Evolutionary conservation across 768 basidiomycete species (phyloP).

Genomic region (Tremella yokohamensis): DNA sequence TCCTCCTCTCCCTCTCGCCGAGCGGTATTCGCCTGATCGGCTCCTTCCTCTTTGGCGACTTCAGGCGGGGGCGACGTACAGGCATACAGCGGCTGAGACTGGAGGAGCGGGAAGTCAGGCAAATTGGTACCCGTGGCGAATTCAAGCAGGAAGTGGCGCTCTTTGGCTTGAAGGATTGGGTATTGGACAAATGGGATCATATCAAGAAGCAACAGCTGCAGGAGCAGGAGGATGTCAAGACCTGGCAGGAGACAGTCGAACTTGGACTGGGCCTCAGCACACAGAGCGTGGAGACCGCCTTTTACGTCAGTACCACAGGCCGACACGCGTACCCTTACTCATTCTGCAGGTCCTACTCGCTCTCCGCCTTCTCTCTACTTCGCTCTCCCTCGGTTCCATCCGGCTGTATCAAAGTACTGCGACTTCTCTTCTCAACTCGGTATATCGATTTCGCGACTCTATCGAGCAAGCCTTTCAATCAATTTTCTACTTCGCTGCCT

Average conservation of each 20-base stretch:
- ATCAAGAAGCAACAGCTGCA: slow-evolving; percentile 59
- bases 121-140: slow-evolving; percentile 68
- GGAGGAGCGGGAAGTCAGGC: slow-evolving; percentile 62
- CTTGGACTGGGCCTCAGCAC: slow-evolving; percentile 17
- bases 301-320: too few relatives aligned
- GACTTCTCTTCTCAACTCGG: slow-evolving; percentile 66
- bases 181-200: slow-evolving; percentile 69
- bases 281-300: slow-evolving; percentile 21
- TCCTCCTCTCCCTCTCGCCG: slow-evolving; percentile 23
- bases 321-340: too few relatives aligned
- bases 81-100: slow-evolving; percentile 21
- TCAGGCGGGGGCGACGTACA: neutral
- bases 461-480: slow-evolving; percentile 74
- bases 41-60: neutral
- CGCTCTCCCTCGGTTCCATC: slow-evolving; percentile 73
- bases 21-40: slow-evolving; percentile 4
- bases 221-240: slow-evolving; percentile 1
- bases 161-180: slow-evolving; percentile 81
- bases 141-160: slow-evolving; percentile 77
- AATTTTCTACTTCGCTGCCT: slow-evolving; percentile 81
- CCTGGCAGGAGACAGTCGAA: slow-evolving; percentile 5
- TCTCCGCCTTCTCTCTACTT: slow-evolving; percentile 66
- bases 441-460: slow-evolving; percentile 63
- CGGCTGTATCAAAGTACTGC: slow-evolving; percentile 75
- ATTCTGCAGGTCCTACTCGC: slow-evolving; percentile 66